Evolutionary conservation across 73 alveolate species (phyloP).

Genomic region (Halteria grandinella): DNA sequence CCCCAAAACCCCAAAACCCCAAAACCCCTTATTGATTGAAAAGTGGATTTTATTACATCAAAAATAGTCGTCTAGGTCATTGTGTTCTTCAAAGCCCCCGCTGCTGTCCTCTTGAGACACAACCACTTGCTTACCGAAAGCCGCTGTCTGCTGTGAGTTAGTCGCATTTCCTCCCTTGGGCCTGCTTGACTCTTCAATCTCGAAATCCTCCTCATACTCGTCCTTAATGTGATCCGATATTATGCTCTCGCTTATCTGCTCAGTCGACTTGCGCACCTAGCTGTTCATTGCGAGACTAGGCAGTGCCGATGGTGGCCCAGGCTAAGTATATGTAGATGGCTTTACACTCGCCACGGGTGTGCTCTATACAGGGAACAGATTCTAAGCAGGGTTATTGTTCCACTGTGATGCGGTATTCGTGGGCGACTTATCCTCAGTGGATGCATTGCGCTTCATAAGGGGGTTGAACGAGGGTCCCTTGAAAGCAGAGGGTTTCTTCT

Average conservation of each 20-base stretch:
- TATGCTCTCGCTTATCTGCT: not conserved
- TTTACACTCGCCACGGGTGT: not conserved
- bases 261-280: slow-evolving; percentile 24
- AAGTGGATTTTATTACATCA: slow-evolving; percentile 1
- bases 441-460: slow-evolving; percentile 1
- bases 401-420: not conserved
- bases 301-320: not conserved
- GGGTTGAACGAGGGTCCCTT: too few species aligned
- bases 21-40: too few species aligned
- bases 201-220: slow-evolving; percentile 38
- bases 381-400: not conserved
- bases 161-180: not conserved
- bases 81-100: not conserved
- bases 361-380: not conserved
- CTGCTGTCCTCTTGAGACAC: slow-evolving; percentile 18
- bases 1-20: too few species aligned
- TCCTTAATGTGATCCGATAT: slow-evolving; percentile 22
- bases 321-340: not conserved
- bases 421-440: not conserved
- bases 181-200: slow-evolving; percentile 23
- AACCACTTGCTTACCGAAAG: not conserved
- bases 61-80: slow-evolving; percentile 24
- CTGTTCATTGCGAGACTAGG: not conserved
- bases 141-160: not conserved
- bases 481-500: too few species aligned